phyloP scores from a whole-genome alignment of 1,284 basidiomycete genomes.

The Cutaneotrichosporon sp. region DNA sequence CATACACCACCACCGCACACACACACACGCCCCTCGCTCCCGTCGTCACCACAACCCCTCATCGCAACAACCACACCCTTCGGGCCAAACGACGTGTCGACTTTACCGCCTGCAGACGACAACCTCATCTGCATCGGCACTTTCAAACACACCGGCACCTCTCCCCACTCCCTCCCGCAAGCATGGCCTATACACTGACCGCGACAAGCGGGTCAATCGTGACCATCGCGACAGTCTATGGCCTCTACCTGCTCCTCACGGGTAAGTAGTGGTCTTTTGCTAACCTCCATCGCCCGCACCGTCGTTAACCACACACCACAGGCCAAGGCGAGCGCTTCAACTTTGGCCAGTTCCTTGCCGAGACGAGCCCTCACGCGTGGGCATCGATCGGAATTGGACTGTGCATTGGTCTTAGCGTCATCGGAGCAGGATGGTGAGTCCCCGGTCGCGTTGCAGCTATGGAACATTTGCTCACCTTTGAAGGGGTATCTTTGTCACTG shows the following conservation, averaged over 20 bases:
- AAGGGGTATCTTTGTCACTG: constrained; percentile 98
- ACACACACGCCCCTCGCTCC: too few species aligned
- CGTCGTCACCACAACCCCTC: too few species aligned
- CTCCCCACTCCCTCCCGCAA: background rate
- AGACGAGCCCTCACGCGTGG: constrained; percentile 91
- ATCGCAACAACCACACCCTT: too few species aligned
- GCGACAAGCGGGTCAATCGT: background rate
- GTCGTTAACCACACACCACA: constrained; percentile 44
- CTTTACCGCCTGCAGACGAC: too few species aligned
- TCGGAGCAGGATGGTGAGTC: constrained; percentile 90
- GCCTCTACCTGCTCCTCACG: constrained; percentile 79
- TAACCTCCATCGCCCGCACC: background rate
- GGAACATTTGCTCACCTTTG: background rate
- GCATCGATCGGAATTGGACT: constrained; percentile 84
- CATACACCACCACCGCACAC: too few species aligned
- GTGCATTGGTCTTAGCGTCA: constrained; percentile 87
- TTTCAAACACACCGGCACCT: too few species aligned
- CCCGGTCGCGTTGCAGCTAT: background rate
- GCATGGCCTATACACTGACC: constrained; percentile 12
- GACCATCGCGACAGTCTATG: constrained; percentile 45
- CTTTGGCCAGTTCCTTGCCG: constrained; percentile 83
- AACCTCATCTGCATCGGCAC: too few species aligned
- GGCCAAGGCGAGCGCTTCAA: constrained; percentile 87
- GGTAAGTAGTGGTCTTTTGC: too few species aligned
- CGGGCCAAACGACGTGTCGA: too few species aligned